phyloP scores from a whole-genome alignment of 495 filamentous ascomycete species.

The Hypoxylon fuscum region DNA sequence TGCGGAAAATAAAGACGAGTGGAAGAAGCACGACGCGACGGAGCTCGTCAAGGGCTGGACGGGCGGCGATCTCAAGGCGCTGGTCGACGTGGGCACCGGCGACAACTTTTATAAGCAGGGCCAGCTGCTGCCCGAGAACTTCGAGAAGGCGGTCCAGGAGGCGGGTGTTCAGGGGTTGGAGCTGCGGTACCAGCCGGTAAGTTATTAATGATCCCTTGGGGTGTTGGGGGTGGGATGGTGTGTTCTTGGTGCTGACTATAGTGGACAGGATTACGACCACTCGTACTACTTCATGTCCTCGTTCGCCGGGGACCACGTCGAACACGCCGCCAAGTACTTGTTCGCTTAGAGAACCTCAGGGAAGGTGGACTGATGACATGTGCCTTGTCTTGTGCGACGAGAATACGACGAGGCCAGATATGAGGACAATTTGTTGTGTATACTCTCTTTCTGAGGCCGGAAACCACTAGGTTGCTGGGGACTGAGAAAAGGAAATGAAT shows the following conservation, averaged over 20 bases:
- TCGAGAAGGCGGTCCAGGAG: slow-evolving; percentile 79
- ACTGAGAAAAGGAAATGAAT: no score
- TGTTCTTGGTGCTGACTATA: background rate
- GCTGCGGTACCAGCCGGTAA: slow-evolving; percentile 80
- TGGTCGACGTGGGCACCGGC: slow-evolving; percentile 91
- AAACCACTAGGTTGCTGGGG: background rate
- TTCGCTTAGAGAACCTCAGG: slow-evolving; percentile 11
- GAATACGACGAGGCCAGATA: no score
- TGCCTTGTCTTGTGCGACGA: no score
- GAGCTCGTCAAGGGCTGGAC: slow-evolving; percentile 76
- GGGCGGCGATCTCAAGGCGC: slow-evolving; percentile 68
- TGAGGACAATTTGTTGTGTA: no score
- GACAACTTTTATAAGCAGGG: slow-evolving; percentile 96
- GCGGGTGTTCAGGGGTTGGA: slow-evolving; percentile 71
- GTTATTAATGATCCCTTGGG: no score
- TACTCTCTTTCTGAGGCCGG: background rate
- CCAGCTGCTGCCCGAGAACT: slow-evolving; percentile 93
- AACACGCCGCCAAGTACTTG: slow-evolving; percentile 87
- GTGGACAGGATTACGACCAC: slow-evolving; percentile 83
- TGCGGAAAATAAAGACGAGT: slow-evolving; percentile 71
- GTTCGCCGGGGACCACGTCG: slow-evolving; percentile 90
- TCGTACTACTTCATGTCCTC: slow-evolving; percentile 93
- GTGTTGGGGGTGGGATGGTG: no score
- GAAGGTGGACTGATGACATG: background rate
- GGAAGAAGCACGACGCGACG: slow-evolving; percentile 92